Evolutionary conservation across 306 rosid genomes (phyloP), one percentile per base, ranked within the genome.

Genomic region (Sophora flavescens): DNA sequence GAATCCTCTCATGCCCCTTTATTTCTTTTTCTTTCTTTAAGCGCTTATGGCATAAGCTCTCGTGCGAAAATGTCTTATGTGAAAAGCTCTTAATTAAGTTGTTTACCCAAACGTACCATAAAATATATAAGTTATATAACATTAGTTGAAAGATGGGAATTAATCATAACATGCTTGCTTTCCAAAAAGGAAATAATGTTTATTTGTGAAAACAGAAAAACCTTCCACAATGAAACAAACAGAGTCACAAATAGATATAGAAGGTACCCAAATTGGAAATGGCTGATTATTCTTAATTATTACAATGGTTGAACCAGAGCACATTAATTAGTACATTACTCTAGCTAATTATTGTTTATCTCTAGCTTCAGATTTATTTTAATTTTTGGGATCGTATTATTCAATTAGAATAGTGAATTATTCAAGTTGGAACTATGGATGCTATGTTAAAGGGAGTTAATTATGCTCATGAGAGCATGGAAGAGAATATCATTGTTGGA

Each of bases 211-310:
- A 52, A 61, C 18, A 32, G 35, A 17, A 17, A 75, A 63, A 63
- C 54, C 51, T 52, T 63, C 56, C 63, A 63, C 17, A 63, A 38
- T 39, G 80, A 33, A 63, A 56, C 6, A 63, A 16, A 76, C 32
- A 63, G 50, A 51, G 65, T 52, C 54, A 51, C 64, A 51, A 22
- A 13, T 1, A 64, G 6, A 59, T 4, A 36, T 17, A 39, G 32
- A 33, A 17, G 71, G 35, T 41, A 42, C 63, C 66, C 56, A 5
- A 60, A 6, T 52, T 52, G 80, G 65, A 51, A 66, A 26, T 64
- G 56, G 15, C 9, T 39, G 33, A 64, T 38, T 14, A 68, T 36
- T 61, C 45, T 41, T 7, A 39, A 22, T 22, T 22, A 47, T 58
- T 44, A 13, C 33, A 57, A 47, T 56, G 17, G 38, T 67, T 58